These are phyloP conservation scores for Populus simonii DNA, from an alignment of 345 rosid genomes.

Conservation along the genomic window DNA sequence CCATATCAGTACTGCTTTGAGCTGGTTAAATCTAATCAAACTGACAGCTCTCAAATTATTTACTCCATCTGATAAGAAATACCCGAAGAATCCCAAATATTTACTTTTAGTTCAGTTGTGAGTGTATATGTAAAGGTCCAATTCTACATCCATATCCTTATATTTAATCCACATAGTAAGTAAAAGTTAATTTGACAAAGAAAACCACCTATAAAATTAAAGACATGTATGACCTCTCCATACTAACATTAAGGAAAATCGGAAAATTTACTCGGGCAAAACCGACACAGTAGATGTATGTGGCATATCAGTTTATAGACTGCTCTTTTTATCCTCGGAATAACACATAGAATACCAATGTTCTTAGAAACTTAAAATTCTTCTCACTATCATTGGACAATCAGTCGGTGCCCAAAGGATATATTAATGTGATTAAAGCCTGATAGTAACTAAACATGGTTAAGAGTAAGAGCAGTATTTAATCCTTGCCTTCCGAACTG, in stretches of 20 bases:
- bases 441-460: not conserved
- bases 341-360: not conserved
- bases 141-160: not conserved
- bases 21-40: not conserved
- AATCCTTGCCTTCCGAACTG: conserved; percentile 84
- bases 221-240: not conserved
- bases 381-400: not conserved
- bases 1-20: not conserved
- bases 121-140: too few relatives aligned
- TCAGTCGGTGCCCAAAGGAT: not conserved
- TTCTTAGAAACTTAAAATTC: not conserved
- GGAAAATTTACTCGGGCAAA: not conserved
- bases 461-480: not conserved
- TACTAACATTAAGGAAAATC: not conserved
- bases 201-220: not conserved
- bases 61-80: not conserved
- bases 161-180: not conserved
- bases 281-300: not conserved
- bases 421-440: not conserved
- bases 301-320: conserved; percentile 1
- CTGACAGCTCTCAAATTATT: not conserved
- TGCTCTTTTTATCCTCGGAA: not conserved
- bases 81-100: not conserved
- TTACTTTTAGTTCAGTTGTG: not conserved
- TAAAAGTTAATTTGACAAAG: not conserved